phyloP scores from a whole-genome alignment of 768 basidiomycete genomes.

The Mycena albidolilacea region DNA sequence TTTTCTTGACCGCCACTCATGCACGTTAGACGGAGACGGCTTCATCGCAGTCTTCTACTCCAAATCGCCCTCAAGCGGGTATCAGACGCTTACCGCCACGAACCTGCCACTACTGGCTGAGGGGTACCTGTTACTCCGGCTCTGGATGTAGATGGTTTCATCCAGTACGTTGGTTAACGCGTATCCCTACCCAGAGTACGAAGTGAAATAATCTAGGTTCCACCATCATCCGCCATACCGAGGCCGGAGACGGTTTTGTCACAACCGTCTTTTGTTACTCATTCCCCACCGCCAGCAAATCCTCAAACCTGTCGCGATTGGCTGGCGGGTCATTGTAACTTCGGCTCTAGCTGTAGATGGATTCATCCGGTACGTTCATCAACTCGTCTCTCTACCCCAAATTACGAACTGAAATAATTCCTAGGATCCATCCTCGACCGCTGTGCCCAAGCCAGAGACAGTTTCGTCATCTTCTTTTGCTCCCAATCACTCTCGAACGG shows the following conservation, averaged over 20 bases:
- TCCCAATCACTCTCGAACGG: slow-evolving; percentile 8
- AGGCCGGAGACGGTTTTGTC: slow-evolving; percentile 21
- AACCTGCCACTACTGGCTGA: slow-evolving; percentile 51
- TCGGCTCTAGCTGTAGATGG: slow-evolving; percentile 43
- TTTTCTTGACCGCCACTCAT: background rate
- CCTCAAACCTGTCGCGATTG: slow-evolving; percentile 46
- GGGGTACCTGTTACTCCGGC: slow-evolving; percentile 42
- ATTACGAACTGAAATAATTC: too few species aligned
- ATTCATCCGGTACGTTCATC: slow-evolving; percentile 32
- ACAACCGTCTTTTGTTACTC: too few species aligned
- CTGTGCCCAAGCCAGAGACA: background rate
- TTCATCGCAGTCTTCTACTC: slow-evolving; percentile 25
- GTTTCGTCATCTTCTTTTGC: slow-evolving; percentile 19
- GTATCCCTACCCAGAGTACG: too few species aligned
- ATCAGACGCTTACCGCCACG: slow-evolving; percentile 38
- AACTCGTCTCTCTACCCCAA: too few species aligned
- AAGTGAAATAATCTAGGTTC: too few species aligned
- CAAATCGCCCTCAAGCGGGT: slow-evolving; percentile 2
- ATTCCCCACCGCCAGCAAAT: too few species aligned
- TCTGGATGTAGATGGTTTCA: slow-evolving; percentile 46
- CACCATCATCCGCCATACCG: too few species aligned
- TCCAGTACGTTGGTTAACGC: too few species aligned
- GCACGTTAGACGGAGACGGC: slow-evolving; percentile 2
- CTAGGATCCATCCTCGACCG: too few species aligned
- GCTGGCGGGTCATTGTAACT: slow-evolving; percentile 48